Evolutionary conservation across 164 flowering plant genomes (phyloP).

Genomic region (Vitis amurensis): DNA sequence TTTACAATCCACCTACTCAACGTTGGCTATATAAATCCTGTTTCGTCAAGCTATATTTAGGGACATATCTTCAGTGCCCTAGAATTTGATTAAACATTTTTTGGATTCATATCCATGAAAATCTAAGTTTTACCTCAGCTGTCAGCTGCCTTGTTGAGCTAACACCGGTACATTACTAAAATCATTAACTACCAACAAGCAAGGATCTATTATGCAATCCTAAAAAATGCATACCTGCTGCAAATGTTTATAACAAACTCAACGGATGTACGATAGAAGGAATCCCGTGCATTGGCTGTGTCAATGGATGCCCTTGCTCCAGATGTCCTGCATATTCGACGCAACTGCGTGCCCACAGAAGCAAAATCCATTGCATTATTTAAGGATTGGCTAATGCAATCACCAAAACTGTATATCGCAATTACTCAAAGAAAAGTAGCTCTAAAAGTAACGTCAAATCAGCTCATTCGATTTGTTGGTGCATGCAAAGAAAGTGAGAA

Average conservation of each 20-base stretch:
- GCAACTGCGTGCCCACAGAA: conserved; percentile 64
- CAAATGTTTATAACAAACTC: conserved; percentile 68
- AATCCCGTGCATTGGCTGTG: conserved; percentile 71
- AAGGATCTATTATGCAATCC: background rate
- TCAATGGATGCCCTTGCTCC: conserved; percentile 66
- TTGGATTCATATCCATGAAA: background rate
- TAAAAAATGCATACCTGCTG: conserved; percentile 44
- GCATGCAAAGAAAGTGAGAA: no score
- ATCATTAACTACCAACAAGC: background rate
- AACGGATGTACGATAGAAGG: conserved; percentile 72
- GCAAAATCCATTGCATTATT: conserved; percentile 15
- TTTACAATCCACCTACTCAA: no score
- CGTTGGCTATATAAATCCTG: no score
- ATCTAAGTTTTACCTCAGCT: background rate
- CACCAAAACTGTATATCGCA: background rate
- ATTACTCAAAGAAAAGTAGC: background rate
- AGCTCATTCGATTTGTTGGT: background rate
- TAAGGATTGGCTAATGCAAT: conserved; percentile 19
- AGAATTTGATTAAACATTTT: background rate
- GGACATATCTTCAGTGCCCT: background rate
- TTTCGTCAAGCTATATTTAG: background rate
- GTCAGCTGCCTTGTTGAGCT: background rate
- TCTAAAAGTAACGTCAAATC: background rate
- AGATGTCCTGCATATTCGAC: conserved; percentile 74
- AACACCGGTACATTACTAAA: background rate